These are phyloP conservation scores for Coniochaeta ligniaria DNA, from an alignment of 2,329 filamentous ascomycete genomes.

Conservation along the genomic window DNA sequence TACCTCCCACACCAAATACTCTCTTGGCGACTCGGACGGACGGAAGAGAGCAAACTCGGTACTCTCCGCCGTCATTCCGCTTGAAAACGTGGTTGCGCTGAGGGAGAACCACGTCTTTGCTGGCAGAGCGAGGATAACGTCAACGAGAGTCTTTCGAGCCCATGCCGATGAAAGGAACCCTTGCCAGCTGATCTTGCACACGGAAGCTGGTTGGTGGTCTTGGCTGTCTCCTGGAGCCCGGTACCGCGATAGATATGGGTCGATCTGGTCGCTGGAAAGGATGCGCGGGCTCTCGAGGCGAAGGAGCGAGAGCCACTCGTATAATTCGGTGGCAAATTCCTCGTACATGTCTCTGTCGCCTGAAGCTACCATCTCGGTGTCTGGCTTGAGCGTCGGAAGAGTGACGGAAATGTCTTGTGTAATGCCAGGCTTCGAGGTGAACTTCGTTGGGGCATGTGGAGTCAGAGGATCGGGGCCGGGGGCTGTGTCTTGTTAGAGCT, in stretches of 20 bases:
- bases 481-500: constrained; percentile 29
- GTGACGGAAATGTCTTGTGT: constrained; percentile 15
- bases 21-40: constrained; percentile 37
- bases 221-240: constrained; percentile 37
- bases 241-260: constrained; percentile 66
- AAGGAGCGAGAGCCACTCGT: constrained; percentile 71
- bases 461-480: constrained; percentile 42
- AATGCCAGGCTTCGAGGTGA: constrained; percentile 27
- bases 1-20: constrained; percentile 57
- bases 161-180: constrained; percentile 50
- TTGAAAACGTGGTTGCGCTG: constrained; percentile 43
- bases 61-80: constrained; percentile 32
- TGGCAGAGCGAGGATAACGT: constrained; percentile 33
- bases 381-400: constrained; percentile 25
- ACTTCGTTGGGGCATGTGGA: constrained; percentile 33
- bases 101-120: constrained; percentile 48
- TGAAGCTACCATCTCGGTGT: constrained; percentile 21
- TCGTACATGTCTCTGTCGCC: constrained; percentile 46
- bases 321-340: constrained; percentile 54
- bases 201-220: constrained; percentile 13
- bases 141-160: constrained; percentile 39
- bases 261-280: constrained; percentile 46
- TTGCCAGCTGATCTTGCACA: constrained; percentile 51
- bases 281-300: constrained; percentile 60
- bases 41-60: constrained; percentile 48